phyloP scores from a whole-genome alignment of 106 monocot species.

The Dendrobium catenatum region DNA sequence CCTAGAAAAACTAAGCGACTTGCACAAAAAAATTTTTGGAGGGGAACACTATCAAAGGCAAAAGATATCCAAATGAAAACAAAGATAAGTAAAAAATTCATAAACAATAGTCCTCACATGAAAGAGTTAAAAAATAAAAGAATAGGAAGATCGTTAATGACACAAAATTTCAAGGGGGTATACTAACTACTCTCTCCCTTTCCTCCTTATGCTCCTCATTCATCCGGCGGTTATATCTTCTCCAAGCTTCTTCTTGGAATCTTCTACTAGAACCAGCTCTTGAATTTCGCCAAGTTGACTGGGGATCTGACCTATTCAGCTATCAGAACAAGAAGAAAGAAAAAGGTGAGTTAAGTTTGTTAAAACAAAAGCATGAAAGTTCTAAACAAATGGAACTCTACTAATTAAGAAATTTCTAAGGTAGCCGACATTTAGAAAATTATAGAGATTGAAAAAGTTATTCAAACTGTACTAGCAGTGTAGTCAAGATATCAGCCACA shows the following conservation, averaged over 20 bases:
- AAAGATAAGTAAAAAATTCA: too few relatives aligned
- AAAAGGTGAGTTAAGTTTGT: neutral
- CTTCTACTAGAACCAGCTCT: conserved; percentile 23
- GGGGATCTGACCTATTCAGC: conserved; percentile 39
- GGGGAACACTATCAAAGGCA: too few relatives aligned
- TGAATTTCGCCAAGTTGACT: conserved; percentile 29
- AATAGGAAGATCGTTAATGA: conserved; percentile 1
- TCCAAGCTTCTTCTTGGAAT: conserved; percentile 76
- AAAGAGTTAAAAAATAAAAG: neutral
- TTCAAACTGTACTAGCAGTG: neutral
- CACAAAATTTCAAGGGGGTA: neutral
- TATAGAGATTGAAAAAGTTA: neutral
- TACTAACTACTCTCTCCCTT: conserved; percentile 77
- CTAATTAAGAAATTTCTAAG: neutral
- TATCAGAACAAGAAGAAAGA: conserved; percentile 11
- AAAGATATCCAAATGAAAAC: too few relatives aligned
- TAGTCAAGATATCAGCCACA: neutral
- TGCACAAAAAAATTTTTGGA: too few relatives aligned
- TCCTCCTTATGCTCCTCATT: conserved; percentile 79
- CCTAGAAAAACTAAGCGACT: too few relatives aligned
- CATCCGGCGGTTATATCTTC: conserved; percentile 53
- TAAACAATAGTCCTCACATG: neutral
- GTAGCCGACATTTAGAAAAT: neutral
- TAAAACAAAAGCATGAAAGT: neutral
- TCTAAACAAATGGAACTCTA: neutral